These are phyloP conservation scores for Guadua angustifolia DNA, from an alignment of 176 grass and related monocot genomes.

Conservation along the genomic window DNA sequence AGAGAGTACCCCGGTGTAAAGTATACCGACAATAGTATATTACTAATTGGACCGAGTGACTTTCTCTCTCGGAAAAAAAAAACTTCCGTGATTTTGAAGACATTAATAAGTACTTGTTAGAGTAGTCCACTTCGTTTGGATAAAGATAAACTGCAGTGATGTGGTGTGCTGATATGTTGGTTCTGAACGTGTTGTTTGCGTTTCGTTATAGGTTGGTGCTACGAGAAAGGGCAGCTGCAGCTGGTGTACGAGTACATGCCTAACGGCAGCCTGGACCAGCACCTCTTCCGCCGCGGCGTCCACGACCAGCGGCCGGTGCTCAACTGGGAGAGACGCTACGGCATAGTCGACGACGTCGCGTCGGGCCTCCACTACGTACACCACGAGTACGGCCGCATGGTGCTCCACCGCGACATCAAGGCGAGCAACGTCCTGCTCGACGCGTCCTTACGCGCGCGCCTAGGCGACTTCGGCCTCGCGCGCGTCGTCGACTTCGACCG, in stretches of 20 bases:
- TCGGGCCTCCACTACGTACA: constrained; percentile 76
- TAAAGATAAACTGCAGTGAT: background rate
- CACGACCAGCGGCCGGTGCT: constrained; percentile 31
- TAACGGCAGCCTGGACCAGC: constrained; percentile 79
- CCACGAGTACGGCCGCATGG: constrained; percentile 58
- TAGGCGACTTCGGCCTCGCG: constrained; percentile 85
- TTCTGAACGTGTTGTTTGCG: background rate
- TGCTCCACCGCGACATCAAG: constrained; percentile 85
- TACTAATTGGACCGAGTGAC: too few species aligned
- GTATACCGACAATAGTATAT: too few species aligned
- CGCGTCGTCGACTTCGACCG: constrained; percentile 50
- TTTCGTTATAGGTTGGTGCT: constrained; percentile 73
- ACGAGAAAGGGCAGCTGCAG: constrained; percentile 59
- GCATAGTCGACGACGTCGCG: constrained; percentile 50
- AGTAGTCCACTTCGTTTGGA: background rate
- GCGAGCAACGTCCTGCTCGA: constrained; percentile 69
- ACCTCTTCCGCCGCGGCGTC: constrained; percentile 42
- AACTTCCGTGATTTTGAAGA: too few species aligned
- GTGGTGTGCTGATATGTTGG: too few species aligned
- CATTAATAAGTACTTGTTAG: too few species aligned
- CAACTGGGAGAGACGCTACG: constrained; percentile 59
- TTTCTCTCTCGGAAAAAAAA: too few species aligned
- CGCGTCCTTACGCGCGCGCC: constrained; percentile 49
- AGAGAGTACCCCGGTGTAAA: too few species aligned
- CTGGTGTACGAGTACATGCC: constrained; percentile 99